These are phyloP conservation scores for Lithocarpus polystachyus DNA, from an alignment of 306 rosid genomes.

Conservation along the genomic window DNA sequence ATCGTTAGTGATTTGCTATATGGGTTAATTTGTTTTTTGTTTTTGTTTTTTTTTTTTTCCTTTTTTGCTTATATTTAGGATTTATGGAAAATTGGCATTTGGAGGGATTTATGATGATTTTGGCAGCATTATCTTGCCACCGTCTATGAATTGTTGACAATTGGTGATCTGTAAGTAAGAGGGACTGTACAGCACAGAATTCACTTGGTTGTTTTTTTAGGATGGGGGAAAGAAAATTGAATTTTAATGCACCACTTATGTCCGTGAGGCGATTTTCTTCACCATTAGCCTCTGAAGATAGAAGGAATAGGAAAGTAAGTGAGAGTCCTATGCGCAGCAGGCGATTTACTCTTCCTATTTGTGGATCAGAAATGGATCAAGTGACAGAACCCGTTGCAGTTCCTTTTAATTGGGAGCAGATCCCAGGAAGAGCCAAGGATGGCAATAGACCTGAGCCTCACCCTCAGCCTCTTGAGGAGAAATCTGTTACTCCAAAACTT, in stretches of 20 bases:
- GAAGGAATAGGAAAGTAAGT: slow-evolving; percentile 40
- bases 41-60: too few relatives aligned
- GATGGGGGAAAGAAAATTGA: slow-evolving; percentile 77
- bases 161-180: slow-evolving; percentile 14
- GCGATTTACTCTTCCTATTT: slow-evolving; percentile 37
- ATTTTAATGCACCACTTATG: slow-evolving; percentile 79
- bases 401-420: slow-evolving; percentile 91
- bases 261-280: slow-evolving; percentile 83
- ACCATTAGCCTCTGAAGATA: slow-evolving; percentile 32
- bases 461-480: slow-evolving; percentile 24
- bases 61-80: slow-evolving; percentile 20
- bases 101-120: slow-evolving; percentile 8
- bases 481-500: slow-evolving; percentile 50
- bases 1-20: not conserved
- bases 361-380: slow-evolving; percentile 49
- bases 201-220: slow-evolving; percentile 14
- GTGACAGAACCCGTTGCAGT: slow-evolving; percentile 78
- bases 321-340: slow-evolving; percentile 29
- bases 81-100: slow-evolving; percentile 18
- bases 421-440: slow-evolving; percentile 74
- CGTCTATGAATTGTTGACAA: slow-evolving; percentile 16
- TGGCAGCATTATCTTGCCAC: slow-evolving; percentile 4
- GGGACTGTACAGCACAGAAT: slow-evolving; percentile 10
- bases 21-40: too few relatives aligned
- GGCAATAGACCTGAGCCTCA: slow-evolving; percentile 36